A percentile compares a stretch with the other conserved stretches of the same genome.
Conservation (phyloP, 2,329 filamentous ascomycete species). For the Clonostachys rhizophaga region DNA sequence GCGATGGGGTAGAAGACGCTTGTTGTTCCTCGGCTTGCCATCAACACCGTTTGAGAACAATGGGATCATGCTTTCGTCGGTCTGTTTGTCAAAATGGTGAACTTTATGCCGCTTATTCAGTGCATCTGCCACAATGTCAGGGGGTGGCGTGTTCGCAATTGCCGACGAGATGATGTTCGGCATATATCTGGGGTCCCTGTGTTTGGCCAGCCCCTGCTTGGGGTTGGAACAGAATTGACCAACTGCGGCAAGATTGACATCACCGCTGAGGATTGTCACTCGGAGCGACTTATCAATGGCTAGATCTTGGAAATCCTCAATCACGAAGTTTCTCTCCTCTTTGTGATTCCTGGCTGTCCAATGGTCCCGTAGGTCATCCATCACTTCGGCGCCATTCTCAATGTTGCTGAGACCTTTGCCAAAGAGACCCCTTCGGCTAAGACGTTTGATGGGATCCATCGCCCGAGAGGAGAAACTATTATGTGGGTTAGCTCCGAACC, state of each 20-base stretch:
- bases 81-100: constrained; percentile 68
- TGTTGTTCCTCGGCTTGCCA: constrained; percentile 86
- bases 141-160: constrained; percentile 88
- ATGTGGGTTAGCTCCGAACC: constrained; percentile 18
- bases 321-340: constrained; percentile 76
- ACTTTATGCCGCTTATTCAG: constrained; percentile 90
- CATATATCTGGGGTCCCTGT: constrained; percentile 94
- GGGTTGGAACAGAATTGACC: constrained; percentile 95
- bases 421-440: constrained; percentile 77
- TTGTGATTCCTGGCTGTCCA: constrained; percentile 98
- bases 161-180: constrained; percentile 91
- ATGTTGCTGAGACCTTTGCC: constrained; percentile 82
- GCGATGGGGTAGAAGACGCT: constrained; percentile 77
- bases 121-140: constrained; percentile 82
- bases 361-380: constrained; percentile 91
- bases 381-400: constrained; percentile 85
- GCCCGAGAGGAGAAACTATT: constrained; percentile 73
- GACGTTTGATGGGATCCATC: constrained; percentile 84
- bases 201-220: constrained; percentile 73
- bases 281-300: constrained; percentile 90
- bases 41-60: constrained; percentile 89
- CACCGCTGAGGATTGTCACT: constrained; percentile 87
- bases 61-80: constrained; percentile 93
- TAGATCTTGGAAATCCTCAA: constrained; percentile 89
- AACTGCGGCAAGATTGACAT: constrained; percentile 87